Evolutionary conservation across 345 rosid species (phyloP).

Genomic region (Angophora floribunda): DNA sequence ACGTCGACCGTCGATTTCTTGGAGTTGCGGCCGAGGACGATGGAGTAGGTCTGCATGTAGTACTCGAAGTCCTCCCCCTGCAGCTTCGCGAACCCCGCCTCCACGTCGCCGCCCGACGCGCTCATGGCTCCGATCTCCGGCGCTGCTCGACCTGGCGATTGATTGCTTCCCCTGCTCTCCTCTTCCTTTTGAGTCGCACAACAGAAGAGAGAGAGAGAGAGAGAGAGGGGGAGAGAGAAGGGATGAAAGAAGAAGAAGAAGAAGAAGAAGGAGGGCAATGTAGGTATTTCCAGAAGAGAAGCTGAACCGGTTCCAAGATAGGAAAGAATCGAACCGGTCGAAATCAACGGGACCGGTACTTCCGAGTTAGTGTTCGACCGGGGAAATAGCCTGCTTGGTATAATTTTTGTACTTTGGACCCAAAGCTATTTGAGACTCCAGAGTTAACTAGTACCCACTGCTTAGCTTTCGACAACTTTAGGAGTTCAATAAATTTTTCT

Average conservation of each 20-base stretch:
- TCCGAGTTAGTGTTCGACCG: not conserved
- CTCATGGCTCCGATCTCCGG: constrained; percentile 22
- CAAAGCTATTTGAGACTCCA: not conserved
- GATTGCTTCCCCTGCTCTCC: not conserved
- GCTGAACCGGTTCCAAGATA: not conserved
- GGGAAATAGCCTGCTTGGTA: not conserved
- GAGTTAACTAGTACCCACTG: not conserved
- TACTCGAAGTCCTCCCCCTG: constrained; percentile 98
- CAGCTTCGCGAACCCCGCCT: constrained; percentile 95
- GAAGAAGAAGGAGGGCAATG: not conserved
- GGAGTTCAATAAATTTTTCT: not conserved
- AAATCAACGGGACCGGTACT: not conserved
- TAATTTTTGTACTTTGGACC: not conserved
- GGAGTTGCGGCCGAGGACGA: constrained; percentile 88
- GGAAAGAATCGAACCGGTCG: not conserved
- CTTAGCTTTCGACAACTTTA: not conserved
- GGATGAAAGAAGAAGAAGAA: not conserved
- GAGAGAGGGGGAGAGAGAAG: not conserved
- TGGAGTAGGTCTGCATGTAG: constrained; percentile 96
- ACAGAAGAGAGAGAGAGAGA: not conserved
- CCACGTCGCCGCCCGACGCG: constrained; percentile 63
- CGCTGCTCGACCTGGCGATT: not conserved
- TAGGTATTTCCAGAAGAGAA: not conserved
- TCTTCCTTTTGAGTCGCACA: not conserved
- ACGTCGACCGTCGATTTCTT: constrained; percentile 95